Conservation (phyloP, 169 alveolate species). For the Theileria sp. region DNA sequence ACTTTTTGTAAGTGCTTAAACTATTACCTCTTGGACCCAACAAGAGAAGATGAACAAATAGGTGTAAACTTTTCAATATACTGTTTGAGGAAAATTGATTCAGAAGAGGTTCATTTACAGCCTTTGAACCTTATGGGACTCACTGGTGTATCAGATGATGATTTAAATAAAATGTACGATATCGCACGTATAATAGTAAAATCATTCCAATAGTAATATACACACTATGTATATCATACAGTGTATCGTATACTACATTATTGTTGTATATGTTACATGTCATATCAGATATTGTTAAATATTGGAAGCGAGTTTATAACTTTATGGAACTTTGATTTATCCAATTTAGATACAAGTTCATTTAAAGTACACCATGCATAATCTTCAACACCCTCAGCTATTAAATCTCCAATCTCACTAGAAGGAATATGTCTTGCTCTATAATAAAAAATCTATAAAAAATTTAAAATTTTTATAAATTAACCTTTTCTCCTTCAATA, state of each 20-base stretch:
- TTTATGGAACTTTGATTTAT: conserved; percentile 8
- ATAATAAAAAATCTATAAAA: conserved; percentile 67
- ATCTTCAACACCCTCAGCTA: conserved; percentile 59
- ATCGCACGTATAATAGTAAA: not conserved
- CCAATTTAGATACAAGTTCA: conserved; percentile 47
- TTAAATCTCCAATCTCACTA: conserved; percentile 14
- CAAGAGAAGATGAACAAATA: conserved; percentile 49
- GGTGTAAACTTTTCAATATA: conserved; percentile 38
- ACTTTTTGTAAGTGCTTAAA: conserved; percentile 38
- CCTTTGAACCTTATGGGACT: conserved; percentile 48
- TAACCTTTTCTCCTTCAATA: conserved; percentile 20
- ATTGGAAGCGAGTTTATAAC: conserved; percentile 25
- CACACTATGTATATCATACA: not conserved
- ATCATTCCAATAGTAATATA: not conserved
- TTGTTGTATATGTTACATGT: not conserved
- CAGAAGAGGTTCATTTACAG: conserved; percentile 18
- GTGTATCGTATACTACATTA: not conserved
- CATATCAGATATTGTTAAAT: not conserved
- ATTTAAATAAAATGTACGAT: conserved; percentile 5
- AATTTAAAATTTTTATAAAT: not conserved
- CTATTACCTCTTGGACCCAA: conserved; percentile 51
- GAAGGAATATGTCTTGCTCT: conserved; percentile 70
- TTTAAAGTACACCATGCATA: conserved; percentile 74
- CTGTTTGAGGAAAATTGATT: not conserved
- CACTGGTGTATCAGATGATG: conserved; percentile 10